These are phyloP conservation scores for Apostasia ramifera DNA, from an alignment of 106 monocot species.

Conservation along the genomic window DNA sequence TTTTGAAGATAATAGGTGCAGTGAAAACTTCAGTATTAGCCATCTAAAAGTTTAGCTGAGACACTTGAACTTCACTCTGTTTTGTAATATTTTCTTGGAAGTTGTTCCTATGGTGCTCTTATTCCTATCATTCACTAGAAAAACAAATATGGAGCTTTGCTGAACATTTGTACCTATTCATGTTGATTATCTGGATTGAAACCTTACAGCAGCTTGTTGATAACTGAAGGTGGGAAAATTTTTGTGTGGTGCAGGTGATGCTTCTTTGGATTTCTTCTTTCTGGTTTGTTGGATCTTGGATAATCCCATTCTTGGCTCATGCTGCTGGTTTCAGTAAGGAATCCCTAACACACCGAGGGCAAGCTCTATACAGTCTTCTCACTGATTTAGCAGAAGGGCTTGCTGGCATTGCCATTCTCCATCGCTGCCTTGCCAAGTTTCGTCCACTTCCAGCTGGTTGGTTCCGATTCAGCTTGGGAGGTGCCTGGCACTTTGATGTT, in stretches of 20 bases:
- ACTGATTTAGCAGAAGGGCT: conserved; percentile 48
- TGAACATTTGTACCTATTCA: not conserved
- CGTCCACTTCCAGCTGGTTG: conserved; percentile 45
- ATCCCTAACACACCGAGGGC: conserved; percentile 45
- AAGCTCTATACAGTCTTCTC: conserved; percentile 54
- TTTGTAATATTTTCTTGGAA: not conserved
- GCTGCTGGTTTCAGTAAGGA: conserved; percentile 40
- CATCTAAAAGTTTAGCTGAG: not conserved
- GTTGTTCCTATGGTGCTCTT: not conserved
- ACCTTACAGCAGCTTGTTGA: not conserved
- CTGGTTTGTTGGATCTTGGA: conserved; percentile 60
- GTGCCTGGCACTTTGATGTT: conserved; percentile 53
- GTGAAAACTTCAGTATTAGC: not conserved
- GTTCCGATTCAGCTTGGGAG: conserved; percentile 47
- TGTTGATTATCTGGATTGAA: not conserved
- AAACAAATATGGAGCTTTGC: not conserved
- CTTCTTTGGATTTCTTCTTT: conserved; percentile 56
- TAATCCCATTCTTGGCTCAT: conserved; percentile 51
- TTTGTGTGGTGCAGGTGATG: conserved; percentile 32
- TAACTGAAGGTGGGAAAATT: too few relatives aligned
- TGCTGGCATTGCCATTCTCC: conserved; percentile 54
- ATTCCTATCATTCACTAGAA: not conserved
- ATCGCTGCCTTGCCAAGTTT: conserved; percentile 35
- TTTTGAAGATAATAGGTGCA: not conserved
- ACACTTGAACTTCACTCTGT: not conserved